Conservation (phyloP, 73 alveolate species). For the Paramecium caudatum region DNA sequence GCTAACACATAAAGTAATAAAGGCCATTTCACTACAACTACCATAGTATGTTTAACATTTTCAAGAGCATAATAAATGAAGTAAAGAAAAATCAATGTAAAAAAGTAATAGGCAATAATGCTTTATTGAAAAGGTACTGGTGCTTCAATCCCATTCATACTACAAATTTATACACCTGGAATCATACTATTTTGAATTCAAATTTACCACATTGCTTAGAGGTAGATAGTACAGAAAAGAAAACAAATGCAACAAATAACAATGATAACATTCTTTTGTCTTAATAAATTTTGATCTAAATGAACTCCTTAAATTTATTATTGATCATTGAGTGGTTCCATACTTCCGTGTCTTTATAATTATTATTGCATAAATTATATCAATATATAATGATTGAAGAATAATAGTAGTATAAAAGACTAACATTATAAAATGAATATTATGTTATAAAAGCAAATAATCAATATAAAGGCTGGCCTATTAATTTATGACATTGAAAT, state of each 20-base stretch:
- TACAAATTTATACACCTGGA: constrained; percentile 28
- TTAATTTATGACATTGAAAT: too few species aligned
- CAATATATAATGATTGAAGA: too few species aligned
- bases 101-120: constrained; percentile 30
- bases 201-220: constrained; percentile 46
- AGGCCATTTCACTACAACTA: neutral
- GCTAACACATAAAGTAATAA: constrained; percentile 6
- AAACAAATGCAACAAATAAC: neutral
- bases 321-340: constrained; percentile 51
- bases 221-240: neutral
- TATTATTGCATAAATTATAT: constrained; percentile 23
- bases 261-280: neutral
- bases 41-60: constrained; percentile 34
- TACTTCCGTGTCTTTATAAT: constrained; percentile 57
- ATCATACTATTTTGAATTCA: constrained; percentile 46
- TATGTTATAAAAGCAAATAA: too few species aligned
- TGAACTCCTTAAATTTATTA: neutral
- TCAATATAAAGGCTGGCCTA: too few species aligned
- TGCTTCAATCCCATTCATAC: constrained; percentile 58
- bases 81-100: constrained; percentile 5
- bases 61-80: neutral
- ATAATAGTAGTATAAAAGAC: too few species aligned
- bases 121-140: constrained; percentile 33
- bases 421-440: too few species aligned
- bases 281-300: constrained; percentile 2